These are phyloP conservation scores for Elongisporangium senticosum DNA, from an alignment of 352 stramenopile species.

Conservation along the genomic window DNA sequence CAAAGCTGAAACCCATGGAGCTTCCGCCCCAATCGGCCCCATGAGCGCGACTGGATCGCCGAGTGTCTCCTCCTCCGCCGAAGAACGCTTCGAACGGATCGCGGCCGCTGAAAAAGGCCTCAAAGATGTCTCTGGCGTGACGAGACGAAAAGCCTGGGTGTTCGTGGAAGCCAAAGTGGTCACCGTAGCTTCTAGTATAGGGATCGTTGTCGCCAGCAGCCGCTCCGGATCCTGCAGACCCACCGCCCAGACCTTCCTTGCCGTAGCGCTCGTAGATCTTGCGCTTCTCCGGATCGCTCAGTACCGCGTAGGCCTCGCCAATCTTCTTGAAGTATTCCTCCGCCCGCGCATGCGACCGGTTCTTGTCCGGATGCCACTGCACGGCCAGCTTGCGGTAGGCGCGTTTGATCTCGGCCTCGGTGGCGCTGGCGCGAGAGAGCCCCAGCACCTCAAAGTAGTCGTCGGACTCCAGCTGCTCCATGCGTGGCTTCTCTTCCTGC, in stretches of 20 bases:
- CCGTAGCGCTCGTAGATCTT: conserved; percentile 46
- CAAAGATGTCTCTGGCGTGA: conserved; percentile 67
- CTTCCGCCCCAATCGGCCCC: conserved; percentile 12
- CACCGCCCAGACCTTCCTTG: conserved; percentile 20
- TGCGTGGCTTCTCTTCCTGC: conserved; percentile 7
- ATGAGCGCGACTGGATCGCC: conserved; percentile 10
- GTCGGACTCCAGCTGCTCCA: conserved; percentile 52
- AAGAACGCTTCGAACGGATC: conserved; percentile 64
- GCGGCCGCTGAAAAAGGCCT: conserved; percentile 54
- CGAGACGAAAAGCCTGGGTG: conserved; percentile 33
- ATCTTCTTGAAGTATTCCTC: conserved; percentile 90
- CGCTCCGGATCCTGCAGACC: background rate
- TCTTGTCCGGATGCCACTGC: conserved; percentile 94
- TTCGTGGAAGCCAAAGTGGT: conserved; percentile 22
- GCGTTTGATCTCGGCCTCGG: conserved; percentile 49
- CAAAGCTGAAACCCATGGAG: conserved; percentile 18
- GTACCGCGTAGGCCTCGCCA: conserved; percentile 84
- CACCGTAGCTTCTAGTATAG: conserved; percentile 2
- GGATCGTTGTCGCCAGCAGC: background rate
- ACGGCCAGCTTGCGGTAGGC: conserved; percentile 72
- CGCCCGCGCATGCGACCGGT: conserved; percentile 67
- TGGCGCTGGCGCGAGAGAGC: conserved; percentile 24
- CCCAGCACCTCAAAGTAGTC: conserved; percentile 71
- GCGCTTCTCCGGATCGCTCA: conserved; percentile 71
- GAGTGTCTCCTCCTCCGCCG: conserved; percentile 10